Conservation (phyloP, 257 asterid genomes). For the Anisodus acutangulus region DNA sequence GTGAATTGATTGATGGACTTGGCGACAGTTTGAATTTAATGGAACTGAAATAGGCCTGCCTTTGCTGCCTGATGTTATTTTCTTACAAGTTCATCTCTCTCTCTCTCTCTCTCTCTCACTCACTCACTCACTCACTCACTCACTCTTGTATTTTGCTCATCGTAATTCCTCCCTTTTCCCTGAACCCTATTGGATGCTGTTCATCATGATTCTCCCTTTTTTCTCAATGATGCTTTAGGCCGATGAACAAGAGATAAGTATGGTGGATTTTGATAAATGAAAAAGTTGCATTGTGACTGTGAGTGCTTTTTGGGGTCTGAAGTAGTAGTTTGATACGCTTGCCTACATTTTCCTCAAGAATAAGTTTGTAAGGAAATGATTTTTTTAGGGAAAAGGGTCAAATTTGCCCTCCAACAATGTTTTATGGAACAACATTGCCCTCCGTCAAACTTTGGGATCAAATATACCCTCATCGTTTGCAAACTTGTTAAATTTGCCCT, state of each 20-base stretch:
- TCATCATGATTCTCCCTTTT: constrained; percentile 4
- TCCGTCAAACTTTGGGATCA: too few species aligned
- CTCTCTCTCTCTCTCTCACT: neutral
- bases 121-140: too few species aligned
- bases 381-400: neutral
- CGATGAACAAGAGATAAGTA: neutral
- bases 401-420: too few species aligned
- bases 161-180: neutral
- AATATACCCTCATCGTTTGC: too few species aligned
- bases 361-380: neutral
- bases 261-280: neutral
- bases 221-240: neutral
- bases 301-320: neutral
- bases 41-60: neutral
- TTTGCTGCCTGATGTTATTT: constrained; percentile 11
- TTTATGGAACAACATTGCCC: too few species aligned
- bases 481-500: too few species aligned
- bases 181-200: neutral
- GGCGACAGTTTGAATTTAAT: neutral
- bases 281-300: neutral
- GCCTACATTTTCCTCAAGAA: neutral
- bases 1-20: constrained; percentile 25
- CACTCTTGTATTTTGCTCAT: too few species aligned
- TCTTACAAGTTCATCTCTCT: neutral
- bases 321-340: neutral